Percentiles rank a stretch among this genome's conserved stretches.
Evolutionary conservation across 495 filamentous ascomycete species (phyloP).

Genomic region (Xylaria castorea): DNA sequence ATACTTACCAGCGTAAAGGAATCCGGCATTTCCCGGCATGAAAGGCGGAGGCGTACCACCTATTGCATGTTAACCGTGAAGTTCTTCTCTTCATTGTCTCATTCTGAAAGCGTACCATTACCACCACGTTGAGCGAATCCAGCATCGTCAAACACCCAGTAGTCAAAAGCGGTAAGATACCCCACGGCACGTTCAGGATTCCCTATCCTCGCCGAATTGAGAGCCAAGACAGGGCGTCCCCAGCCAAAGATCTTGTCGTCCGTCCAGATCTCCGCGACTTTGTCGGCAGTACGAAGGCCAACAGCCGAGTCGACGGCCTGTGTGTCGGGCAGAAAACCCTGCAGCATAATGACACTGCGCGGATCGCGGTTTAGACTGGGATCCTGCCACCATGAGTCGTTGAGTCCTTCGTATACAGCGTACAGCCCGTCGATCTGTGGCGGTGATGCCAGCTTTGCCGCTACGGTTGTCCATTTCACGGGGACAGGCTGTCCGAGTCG

Average conservation of each 20-base stretch:
- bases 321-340: slow-evolving; percentile 47
- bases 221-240: slow-evolving; percentile 50
- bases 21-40: slow-evolving; percentile 36
- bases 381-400: slow-evolving; percentile 48
- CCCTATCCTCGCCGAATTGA: slow-evolving; percentile 46
- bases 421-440: slow-evolving; percentile 46
- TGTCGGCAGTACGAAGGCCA: slow-evolving; percentile 42
- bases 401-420: slow-evolving; percentile 47
- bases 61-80: background rate
- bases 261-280: slow-evolving; percentile 47
- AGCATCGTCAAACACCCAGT: slow-evolving; percentile 50
- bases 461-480: slow-evolving; percentile 43
- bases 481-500: slow-evolving; percentile 43
- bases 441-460: slow-evolving; percentile 45
- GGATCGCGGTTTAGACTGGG: slow-evolving; percentile 46
- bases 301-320: slow-evolving; percentile 42
- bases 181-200: slow-evolving; percentile 44
- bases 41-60: slow-evolving; percentile 39
- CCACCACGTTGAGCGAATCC: slow-evolving; percentile 50
- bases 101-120: slow-evolving; percentile 26
- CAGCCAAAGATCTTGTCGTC: slow-evolving; percentile 49
- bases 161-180: slow-evolving; percentile 44
- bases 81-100: background rate
- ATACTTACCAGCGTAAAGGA: slow-evolving; percentile 38
- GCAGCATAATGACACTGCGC: slow-evolving; percentile 47